Evolutionary conservation across 1,284 basidiomycete species (phyloP), one percentile per base, ranked within the genome.

Genomic region (Rhodotorula sp.): DNA sequence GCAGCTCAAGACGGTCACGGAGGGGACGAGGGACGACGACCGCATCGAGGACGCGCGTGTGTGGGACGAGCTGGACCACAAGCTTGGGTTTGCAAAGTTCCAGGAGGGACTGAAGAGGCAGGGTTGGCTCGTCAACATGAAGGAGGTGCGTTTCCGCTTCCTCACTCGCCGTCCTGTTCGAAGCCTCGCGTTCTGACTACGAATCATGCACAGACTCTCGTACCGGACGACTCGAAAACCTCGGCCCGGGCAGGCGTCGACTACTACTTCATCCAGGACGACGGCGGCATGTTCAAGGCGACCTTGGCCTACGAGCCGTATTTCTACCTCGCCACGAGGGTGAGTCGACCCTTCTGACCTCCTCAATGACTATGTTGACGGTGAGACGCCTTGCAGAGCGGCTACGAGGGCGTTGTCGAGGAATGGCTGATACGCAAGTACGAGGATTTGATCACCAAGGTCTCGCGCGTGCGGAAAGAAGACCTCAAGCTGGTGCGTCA

Each of bases 111-210:
- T 78, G 20, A 82, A 84, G 13, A 82, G 82, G 74, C 86, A 84
- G 76, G 94, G 92, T 2, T 99, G 96, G 96, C 84, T 99, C 79
- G 89, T 99, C 71, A 98, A 98, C 80, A 99, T 99, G 94, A 95
- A 96, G 80, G 92, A 94, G 67, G 91, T 93, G 78, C 77, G 90
- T 83, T 22, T 6, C 32, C 34, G 36, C 29, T 19, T n/a, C 34
- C 19, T 34, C 27, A 11, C 7, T 32, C 59, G n/a, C n/a, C n/a
- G n/a, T n/a, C n/a, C n/a, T n/a, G n/a, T n/a, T n/a, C n/a, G n/a
- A n/a, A n/a, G n/a, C 13, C 48, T 27, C n/a, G n/a, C 15, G 24
- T 27, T 49, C 30, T 17, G 20, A 39, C 34, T 4, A 36, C 55
- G 36, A 56, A 11, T n/a, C 8, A 13, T 47, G 19, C 4, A 22